Evolutionary conservation across 176 grass and related monocot species (phyloP).

Genomic region (Ensete ventricosum): DNA sequence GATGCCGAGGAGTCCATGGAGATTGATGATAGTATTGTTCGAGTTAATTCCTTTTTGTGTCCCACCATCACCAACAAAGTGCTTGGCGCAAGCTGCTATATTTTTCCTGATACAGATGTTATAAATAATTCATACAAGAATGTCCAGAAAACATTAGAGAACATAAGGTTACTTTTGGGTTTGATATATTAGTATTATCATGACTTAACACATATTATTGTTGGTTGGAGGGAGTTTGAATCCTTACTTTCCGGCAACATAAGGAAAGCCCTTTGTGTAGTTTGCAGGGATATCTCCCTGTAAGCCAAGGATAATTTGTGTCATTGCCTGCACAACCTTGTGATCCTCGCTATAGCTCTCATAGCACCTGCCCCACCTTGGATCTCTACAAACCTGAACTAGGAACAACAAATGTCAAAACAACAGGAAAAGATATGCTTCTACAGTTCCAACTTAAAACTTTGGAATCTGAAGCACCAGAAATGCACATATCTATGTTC

Average conservation of each 20-base stretch:
- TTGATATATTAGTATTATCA: no score
- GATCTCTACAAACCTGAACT: slow-evolving; percentile 9
- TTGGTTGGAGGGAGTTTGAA: not conserved
- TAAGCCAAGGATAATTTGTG: not conserved
- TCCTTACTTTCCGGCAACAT: not conserved
- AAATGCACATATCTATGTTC: not conserved
- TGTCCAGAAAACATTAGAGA: no score
- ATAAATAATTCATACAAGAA: not conserved
- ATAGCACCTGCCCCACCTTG: slow-evolving; percentile 8
- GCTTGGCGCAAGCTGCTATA: slow-evolving; percentile 3
- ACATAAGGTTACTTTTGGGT: no score
- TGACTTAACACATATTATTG: no score
- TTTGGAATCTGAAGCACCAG: no score
- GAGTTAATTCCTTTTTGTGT: slow-evolving; percentile 9
- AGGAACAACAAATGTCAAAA: not conserved
- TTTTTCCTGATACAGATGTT: not conserved
- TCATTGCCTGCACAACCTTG: not conserved
- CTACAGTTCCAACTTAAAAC: no score
- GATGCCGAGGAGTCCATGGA: not conserved
- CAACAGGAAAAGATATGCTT: no score
- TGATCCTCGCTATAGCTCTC: slow-evolving; percentile 10
- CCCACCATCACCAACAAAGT: slow-evolving; percentile 10
- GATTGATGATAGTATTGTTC: slow-evolving; percentile 2
- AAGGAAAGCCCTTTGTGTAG: not conserved
- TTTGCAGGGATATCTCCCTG: not conserved